A percentile compares a stretch with the other conserved stretches of the same genome.
Evolutionary conservation across 345 rosid species (phyloP).

Genomic region (Syzygium jambos): DNA sequence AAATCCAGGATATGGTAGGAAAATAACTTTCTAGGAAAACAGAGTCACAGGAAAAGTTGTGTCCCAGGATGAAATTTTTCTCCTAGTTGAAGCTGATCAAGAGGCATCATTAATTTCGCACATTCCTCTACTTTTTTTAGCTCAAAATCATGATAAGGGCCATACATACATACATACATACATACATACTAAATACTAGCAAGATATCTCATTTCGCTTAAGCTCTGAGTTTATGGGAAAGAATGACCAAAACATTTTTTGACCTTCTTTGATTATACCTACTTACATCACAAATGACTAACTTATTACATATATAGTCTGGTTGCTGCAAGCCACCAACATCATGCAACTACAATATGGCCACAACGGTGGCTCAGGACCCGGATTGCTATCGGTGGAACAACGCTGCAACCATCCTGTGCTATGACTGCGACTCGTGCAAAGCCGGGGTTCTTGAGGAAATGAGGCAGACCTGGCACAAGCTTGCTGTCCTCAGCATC

Average conservation of each 20-base stretch:
- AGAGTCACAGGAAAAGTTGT: background rate
- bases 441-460: conserved; percentile 88
- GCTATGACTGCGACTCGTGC: conserved; percentile 92
- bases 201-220: background rate
- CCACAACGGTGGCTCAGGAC: conserved; percentile 39
- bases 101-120: background rate
- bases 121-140: background rate
- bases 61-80: background rate
- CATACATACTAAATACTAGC: background rate
- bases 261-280: background rate
- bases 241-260: background rate
- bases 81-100: background rate
- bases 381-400: conserved; percentile 80
- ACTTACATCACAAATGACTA: background rate
- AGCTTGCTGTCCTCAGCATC: conserved; percentile 60
- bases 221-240: background rate
- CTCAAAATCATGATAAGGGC: background rate
- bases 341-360: conserved; percentile 56
- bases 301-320: conserved; percentile 30
- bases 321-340: conserved; percentile 98
- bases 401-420: conserved; percentile 45
- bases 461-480: conserved; percentile 73
- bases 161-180: background rate
- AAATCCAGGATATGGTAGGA: background rate
- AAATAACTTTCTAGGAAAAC: background rate